Percentiles rank a stretch among this genome's conserved stretches.
phyloP scores from a whole-genome alignment of 2,329 filamentous ascomycete species.

The Emericellopsis atlantica region DNA sequence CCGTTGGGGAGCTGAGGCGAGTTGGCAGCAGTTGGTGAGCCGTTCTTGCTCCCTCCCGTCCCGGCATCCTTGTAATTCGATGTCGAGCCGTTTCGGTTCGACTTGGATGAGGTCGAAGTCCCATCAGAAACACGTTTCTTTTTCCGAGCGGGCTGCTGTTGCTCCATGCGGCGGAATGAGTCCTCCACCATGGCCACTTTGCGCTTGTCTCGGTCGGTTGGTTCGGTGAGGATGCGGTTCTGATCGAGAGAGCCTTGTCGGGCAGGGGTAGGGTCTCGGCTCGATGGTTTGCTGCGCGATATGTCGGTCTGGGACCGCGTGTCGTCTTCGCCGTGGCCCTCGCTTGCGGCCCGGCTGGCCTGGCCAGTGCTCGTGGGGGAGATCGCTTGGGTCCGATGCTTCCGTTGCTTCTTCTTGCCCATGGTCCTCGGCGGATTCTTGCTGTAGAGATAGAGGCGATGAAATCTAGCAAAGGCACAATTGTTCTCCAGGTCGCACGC shows the following conservation, averaged over 20 bases:
- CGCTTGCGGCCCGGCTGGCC: conserved; percentile 50
- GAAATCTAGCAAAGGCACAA: conserved; percentile 52
- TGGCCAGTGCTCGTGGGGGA: conserved; percentile 52
- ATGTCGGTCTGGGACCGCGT: conserved; percentile 29
- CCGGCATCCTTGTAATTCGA: conserved; percentile 37
- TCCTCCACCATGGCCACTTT: conserved; percentile 56
- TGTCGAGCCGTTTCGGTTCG: conserved; percentile 25
- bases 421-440: conserved; percentile 26
- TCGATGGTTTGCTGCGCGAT: conserved; percentile 51
- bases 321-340: conserved; percentile 47
- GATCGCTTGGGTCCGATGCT: conserved; percentile 39
- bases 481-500: conserved; percentile 55
- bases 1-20: conserved; percentile 22
- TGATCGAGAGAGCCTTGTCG: conserved; percentile 48
- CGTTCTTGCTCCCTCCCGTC: conserved; percentile 40
- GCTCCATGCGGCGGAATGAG: conserved; percentile 49
- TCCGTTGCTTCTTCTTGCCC: conserved; percentile 40
- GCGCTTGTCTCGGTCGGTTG: conserved; percentile 53
- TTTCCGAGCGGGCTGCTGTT: conserved; percentile 42
- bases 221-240: conserved; percentile 47
- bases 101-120: conserved; percentile 21
- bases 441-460: conserved; percentile 38
- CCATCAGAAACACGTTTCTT: conserved; percentile 52
- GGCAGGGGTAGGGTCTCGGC: conserved; percentile 51
- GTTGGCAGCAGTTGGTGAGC: conserved; percentile 30